Evolutionary conservation across 1,139 yeast genomes (phyloP), one percentile per base, ranked within the genome.

Genomic region (Geotrichum carabidarum): DNA sequence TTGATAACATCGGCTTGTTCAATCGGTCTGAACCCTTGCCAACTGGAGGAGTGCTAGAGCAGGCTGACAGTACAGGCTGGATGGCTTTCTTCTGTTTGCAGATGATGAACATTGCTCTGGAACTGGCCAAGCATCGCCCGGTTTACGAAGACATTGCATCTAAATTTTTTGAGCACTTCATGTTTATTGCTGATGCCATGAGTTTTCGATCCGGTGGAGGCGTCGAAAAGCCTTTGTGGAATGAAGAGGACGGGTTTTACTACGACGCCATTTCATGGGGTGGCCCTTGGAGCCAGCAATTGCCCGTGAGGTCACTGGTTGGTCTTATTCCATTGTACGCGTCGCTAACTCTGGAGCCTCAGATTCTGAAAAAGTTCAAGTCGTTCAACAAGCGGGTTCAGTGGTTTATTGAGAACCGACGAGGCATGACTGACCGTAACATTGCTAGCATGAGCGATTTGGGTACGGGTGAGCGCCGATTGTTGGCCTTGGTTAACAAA

Each of bases 21-120:
- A 91, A 91, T 70, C 81, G 98, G 69, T 87, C 96, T 1, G 98
- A 91, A 72, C 95, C 95, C 1, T 76, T 88, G 64, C 98, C 98
- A 36, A 88, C 96, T 1, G 97, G 97, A 41, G 96, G 97, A 51
- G 81, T 78, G 48, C 77, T 91, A 62, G 95, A 90, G 69, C 98
- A 91, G 71, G 96, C 98, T 0, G 98, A 91, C 70, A 88, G 96
- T 32, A 91, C 98, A 7, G 97, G 97, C 44, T 91, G 98, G 98
- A 88, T 91, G 95, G 98, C 96, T 0, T 91, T 93, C 74, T 91
- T 84, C 72, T 82, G 88, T 41, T 75, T 91, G 63, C 95, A 88
- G 68, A 90, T 91, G 97, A 78, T 91, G 70, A 91, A 90, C 68
- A 91, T 91, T 68, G 94, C 98, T 0, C 78, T 91, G 62, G 98